phyloP scores from a whole-genome alignment of 2,329 filamentous ascomycete genomes.

The Tolypocladium endophyticum region DNA sequence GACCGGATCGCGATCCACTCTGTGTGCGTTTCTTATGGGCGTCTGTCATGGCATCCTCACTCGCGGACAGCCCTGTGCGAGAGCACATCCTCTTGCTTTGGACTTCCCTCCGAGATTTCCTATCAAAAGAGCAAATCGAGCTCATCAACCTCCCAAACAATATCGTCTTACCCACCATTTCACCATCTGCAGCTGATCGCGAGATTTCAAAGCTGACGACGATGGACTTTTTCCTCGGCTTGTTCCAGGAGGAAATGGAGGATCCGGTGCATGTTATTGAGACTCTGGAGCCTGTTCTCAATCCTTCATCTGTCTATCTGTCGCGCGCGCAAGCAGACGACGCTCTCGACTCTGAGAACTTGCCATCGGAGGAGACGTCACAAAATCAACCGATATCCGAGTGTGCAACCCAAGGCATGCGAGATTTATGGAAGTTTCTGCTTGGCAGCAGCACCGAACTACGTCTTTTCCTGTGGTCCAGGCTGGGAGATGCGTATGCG shows the following conservation, averaged over 20 bases:
- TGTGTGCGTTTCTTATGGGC: slow-evolving; percentile 48
- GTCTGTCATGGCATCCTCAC: slow-evolving; percentile 40
- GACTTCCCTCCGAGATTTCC: slow-evolving; percentile 44
- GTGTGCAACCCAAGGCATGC: slow-evolving; percentile 45
- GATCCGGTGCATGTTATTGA: slow-evolving; percentile 82
- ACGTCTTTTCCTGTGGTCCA: slow-evolving; percentile 79
- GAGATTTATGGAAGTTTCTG: slow-evolving; percentile 79
- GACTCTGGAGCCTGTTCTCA: slow-evolving; percentile 82
- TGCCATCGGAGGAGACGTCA: not conserved
- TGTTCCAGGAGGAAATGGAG: slow-evolving; percentile 75
- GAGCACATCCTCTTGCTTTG: slow-evolving; percentile 49
- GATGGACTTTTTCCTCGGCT: slow-evolving; percentile 87
- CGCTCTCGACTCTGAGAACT: slow-evolving; percentile 8
- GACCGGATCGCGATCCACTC: slow-evolving; percentile 25
- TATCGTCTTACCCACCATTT: slow-evolving; percentile 78
- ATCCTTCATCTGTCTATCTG: slow-evolving; percentile 50
- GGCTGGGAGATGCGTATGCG: slow-evolving; percentile 80
- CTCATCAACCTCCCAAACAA: slow-evolving; percentile 69
- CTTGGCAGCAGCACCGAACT: slow-evolving; percentile 72
- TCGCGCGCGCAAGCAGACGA: slow-evolving; percentile 8
- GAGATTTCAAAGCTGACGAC: slow-evolving; percentile 89
- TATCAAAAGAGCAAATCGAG: slow-evolving; percentile 27
- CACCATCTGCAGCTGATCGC: slow-evolving; percentile 69
- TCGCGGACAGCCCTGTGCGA: slow-evolving; percentile 40
- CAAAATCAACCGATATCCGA: slow-evolving; percentile 34